phyloP scores from a whole-genome alignment of 192 early-diverging fungal species.

The Podila verticillata region DNA sequence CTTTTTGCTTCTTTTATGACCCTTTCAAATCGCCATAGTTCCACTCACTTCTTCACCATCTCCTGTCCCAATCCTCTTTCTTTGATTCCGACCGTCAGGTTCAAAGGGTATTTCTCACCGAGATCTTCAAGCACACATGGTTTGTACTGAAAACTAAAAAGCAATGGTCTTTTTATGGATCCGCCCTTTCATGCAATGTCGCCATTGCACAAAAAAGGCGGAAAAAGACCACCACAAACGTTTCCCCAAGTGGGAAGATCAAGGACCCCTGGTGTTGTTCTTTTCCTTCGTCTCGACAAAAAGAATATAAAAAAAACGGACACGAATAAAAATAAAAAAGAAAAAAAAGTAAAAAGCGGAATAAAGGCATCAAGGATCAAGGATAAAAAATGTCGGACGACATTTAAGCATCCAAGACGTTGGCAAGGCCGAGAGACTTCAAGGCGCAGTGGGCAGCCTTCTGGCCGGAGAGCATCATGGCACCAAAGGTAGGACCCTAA shows the following conservation, averaged over 20 bases:
- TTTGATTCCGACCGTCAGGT: conserved; percentile 36
- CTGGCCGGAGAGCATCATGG: conserved; percentile 74
- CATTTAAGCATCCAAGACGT: conserved; percentile 23
- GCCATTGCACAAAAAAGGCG: conserved; percentile 3
- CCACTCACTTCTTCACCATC: too few relatives aligned
- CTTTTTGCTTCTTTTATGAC: too few relatives aligned
- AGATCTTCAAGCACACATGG: conserved; percentile 37
- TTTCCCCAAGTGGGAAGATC: conserved; percentile 35
- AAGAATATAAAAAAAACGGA: conserved; percentile 13
- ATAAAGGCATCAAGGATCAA: conserved; percentile 8
- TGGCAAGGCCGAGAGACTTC: conserved; percentile 52
- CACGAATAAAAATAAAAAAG: background rate
- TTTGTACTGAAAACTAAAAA: background rate
- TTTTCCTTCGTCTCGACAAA: conserved; percentile 29
- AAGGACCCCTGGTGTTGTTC: conserved; percentile 60
- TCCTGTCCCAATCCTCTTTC: background rate
- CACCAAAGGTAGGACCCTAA: conserved; percentile 61
- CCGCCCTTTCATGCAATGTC: background rate
- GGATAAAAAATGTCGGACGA: too few relatives aligned
- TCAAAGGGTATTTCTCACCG: conserved; percentile 56
- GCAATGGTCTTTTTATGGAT: background rate
- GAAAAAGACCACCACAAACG: background rate
- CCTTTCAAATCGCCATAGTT: too few relatives aligned
- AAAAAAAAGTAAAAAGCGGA: background rate
- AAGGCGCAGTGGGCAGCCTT: conserved; percentile 75